phyloP scores from a whole-genome alignment of 805 yeast species.

The Wickerhamomyces queroliae region DNA sequence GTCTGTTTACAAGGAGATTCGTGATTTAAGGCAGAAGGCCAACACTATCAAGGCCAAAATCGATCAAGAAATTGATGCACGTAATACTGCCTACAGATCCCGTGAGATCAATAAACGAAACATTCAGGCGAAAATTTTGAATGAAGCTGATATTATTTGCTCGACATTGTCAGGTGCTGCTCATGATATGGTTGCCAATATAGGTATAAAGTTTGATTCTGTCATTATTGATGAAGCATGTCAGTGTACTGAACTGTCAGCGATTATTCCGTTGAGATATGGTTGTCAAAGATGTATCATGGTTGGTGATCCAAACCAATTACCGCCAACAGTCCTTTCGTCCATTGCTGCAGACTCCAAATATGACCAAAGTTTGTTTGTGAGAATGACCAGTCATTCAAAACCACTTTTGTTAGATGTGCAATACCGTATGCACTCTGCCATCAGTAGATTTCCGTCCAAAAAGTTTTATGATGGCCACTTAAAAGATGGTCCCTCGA shows the following conservation, averaged over 20 bases:
- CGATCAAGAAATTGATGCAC: conserved; percentile 75
- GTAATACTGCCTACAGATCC: conserved; percentile 61
- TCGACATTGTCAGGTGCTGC: conserved; percentile 93
- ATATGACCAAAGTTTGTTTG: conserved; percentile 91
- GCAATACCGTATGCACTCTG: conserved; percentile 98
- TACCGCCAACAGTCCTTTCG: conserved; percentile 94
- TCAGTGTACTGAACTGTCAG: conserved; percentile 90
- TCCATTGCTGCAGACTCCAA: conserved; percentile 74
- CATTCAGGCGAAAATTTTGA: conserved; percentile 65
- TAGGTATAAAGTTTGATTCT: conserved; percentile 78
- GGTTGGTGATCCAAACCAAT: conserved; percentile 98
- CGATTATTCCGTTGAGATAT: conserved; percentile 85
- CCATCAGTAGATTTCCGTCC: conserved; percentile 83
- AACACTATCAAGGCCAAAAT: conserved; percentile 66
- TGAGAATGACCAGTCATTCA: conserved; percentile 76
- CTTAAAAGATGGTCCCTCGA: conserved; percentile 73
- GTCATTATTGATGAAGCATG: conserved; percentile 97
- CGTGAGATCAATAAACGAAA: conserved; percentile 75
- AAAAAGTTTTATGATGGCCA: conserved; percentile 69
- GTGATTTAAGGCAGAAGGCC: conserved; percentile 54
- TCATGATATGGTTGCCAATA: conserved; percentile 71
- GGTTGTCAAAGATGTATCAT: conserved; percentile 87
- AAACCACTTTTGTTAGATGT: conserved; percentile 68
- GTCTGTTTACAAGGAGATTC: conserved; percentile 42
- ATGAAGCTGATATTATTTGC: conserved; percentile 79